These are phyloP conservation scores for Aquilaria malaccensis DNA, from an alignment of 345 rosid species.

Conservation along the genomic window DNA sequence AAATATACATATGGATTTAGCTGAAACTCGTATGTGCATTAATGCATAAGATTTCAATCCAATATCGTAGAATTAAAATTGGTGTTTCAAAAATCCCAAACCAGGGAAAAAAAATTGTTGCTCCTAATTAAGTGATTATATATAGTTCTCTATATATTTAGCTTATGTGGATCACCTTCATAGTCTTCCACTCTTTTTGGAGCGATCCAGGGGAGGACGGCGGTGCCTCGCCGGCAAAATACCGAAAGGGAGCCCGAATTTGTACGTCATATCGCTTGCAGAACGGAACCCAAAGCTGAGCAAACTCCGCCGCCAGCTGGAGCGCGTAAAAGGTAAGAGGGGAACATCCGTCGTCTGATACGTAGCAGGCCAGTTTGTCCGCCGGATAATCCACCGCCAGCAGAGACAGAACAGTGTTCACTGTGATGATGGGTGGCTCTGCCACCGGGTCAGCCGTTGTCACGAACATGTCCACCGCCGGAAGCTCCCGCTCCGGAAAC, in stretches of 20 bases:
- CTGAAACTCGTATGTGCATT: too few species aligned
- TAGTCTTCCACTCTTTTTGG: constrained; percentile 30
- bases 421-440: constrained; percentile 41
- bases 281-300: constrained; percentile 45
- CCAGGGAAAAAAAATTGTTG: not conserved
- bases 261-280: constrained; percentile 27
- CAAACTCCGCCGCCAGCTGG: constrained; percentile 34
- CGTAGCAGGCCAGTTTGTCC: constrained; percentile 41
- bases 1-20: too few species aligned
- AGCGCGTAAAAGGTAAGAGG: constrained; percentile 32
- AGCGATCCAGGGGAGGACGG: constrained; percentile 9
- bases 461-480: constrained; percentile 41
- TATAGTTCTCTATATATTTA: not conserved
- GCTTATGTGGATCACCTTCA: constrained; percentile 32
- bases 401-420: constrained; percentile 45
- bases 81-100: too few species aligned
- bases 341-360: constrained; percentile 47
- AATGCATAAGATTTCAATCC: too few species aligned
- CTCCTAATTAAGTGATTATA: not conserved
- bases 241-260: constrained; percentile 43
- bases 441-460: constrained; percentile 44
- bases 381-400: constrained; percentile 47
- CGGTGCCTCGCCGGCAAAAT: constrained; percentile 14
- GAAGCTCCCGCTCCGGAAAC: constrained; percentile 21
- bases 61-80: too few species aligned